Base-by-base conservation (phyloP, 2,329 filamentous ascomycete genomes). In the Hypoxylon sp. region DNA sequence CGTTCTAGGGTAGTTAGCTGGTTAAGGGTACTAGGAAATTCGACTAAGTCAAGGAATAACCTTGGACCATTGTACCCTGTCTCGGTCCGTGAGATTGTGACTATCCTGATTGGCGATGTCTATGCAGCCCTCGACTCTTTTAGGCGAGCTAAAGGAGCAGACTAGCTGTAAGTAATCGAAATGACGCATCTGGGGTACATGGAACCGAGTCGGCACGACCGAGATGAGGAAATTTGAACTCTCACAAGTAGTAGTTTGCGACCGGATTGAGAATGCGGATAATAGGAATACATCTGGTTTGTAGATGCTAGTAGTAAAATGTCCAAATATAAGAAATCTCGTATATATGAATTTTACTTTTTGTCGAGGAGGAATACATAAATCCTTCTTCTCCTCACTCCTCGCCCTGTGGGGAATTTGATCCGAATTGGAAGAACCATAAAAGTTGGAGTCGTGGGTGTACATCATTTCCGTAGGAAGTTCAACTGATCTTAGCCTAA, bases 101-200 rank as follows among this genome's bases (percentile, higher is more conserved):
- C 39, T 55, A 33, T 35, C 53, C 54, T 71, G 57, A 71, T 71
- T 71, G 69, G 69, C 14, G 57, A 61, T 42, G 26, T 13, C 6
- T 60, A 52, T 62, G 67, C 64, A 62, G 66, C 57, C 52, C 24
- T 63, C 50, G 24, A 67, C 69, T 60, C 35, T 24, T 63, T 65
- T 57, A 51, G 69, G 61, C 29, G 58, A 65, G 44, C 53, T 67
- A 63, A 58, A 52, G 35, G 54, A 56, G 48, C 33, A 62, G 53
- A 55, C 60, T 61, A 63, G 61, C 63, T 71, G 61, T 62, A 65
- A 60, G 54, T 56, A 54, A 64, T 70, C 55, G 48, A 58, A 68
- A 68, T 66, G 68, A 71, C 66, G 68, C 66, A 70, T 70, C 68
- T 56, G 70, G 68, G 70, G 68, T 71, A 50, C 68, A 70, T 65